Evolutionary conservation across 2,329 filamentous ascomycete species (phyloP).

Genomic region (Byssochlamys sp.): DNA sequence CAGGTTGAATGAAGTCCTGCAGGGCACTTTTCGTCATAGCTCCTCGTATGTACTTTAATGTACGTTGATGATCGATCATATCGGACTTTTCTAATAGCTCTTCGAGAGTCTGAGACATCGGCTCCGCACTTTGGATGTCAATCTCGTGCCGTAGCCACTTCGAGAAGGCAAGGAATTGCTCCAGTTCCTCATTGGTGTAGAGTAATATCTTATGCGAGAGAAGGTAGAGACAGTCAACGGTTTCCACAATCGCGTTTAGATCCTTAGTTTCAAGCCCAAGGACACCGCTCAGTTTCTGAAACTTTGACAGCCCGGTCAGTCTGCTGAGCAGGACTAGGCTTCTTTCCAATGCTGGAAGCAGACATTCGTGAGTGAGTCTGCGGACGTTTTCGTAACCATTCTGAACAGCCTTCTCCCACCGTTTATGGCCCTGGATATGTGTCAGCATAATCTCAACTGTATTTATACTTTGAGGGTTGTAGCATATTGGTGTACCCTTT

Average conservation of each 20-base stretch:
- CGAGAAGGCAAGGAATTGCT: conserved; percentile 68
- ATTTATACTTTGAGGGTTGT: background rate
- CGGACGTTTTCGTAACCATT: conserved; percentile 69
- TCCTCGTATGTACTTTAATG: conserved; percentile 67
- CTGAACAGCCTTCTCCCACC: conserved; percentile 83
- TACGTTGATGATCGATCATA: conserved; percentile 60
- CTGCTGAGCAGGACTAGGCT: conserved; percentile 71
- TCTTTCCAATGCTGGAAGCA: conserved; percentile 78
- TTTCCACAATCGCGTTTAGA: conserved; percentile 55
- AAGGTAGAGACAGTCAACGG: conserved; percentile 64
- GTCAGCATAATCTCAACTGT: conserved; percentile 4
- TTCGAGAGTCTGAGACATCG: conserved; percentile 48
- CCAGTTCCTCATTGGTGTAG: conserved; percentile 64
- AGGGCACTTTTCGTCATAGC: conserved; percentile 60
- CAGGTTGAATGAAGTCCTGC: conserved; percentile 44
- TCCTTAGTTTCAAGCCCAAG: conserved; percentile 58
- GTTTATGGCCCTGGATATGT: conserved; percentile 63
- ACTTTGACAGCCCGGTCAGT: conserved; percentile 72
- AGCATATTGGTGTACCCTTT: conserved; percentile 50
- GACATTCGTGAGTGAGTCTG: conserved; percentile 71
- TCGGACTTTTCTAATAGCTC: conserved; percentile 72
- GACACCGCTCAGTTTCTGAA: conserved; percentile 57
- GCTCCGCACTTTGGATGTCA: conserved; percentile 60
- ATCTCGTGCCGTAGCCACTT: conserved; percentile 77
- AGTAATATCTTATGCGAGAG: conserved; percentile 64